A percentile compares a stretch with the other conserved stretches of the same genome.
phyloP scores from a whole-genome alignment of 805 yeast genomes.

The Starmerella floricola region DNA sequence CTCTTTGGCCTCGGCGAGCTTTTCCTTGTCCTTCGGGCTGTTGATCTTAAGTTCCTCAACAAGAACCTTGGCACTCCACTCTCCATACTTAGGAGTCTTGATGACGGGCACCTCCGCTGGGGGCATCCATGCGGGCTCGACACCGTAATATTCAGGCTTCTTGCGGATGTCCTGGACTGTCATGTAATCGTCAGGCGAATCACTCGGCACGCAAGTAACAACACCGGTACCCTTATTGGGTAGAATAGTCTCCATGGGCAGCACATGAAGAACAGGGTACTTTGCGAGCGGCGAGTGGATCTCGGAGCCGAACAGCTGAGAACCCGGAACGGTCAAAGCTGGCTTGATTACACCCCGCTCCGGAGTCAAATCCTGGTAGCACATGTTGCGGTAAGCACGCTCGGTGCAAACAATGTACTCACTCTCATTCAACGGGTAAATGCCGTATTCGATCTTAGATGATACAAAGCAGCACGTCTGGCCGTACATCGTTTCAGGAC shows the following conservation, averaged over 20 bases:
- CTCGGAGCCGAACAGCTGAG: constrained; percentile 68
- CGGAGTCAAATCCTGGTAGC: constrained; percentile 86
- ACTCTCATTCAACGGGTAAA: constrained; percentile 63
- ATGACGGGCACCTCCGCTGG: constrained; percentile 43
- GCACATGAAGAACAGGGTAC: constrained; percentile 57
- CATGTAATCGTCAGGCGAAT: constrained; percentile 93
- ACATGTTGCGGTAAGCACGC: constrained; percentile 96
- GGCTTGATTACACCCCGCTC: constrained; percentile 66
- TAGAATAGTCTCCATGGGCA: constrained; percentile 96
- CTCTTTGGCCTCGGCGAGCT: constrained; percentile 86
- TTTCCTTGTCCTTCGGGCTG: constrained; percentile 83
- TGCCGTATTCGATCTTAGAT: constrained; percentile 84
- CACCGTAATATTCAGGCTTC: constrained; percentile 82
- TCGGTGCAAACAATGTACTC: constrained; percentile 76
- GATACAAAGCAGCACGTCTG: constrained; percentile 97
- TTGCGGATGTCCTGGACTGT: constrained; percentile 72
- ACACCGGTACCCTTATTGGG: constrained; percentile 98
- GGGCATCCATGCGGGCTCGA: constrained; percentile 69
- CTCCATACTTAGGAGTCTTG: constrained; percentile 76
- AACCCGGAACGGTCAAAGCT: constrained; percentile 51
- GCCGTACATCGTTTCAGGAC: constrained; percentile 99
- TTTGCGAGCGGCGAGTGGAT: constrained; percentile 74
- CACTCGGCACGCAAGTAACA: constrained; percentile 97
- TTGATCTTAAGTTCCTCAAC: constrained; percentile 81
- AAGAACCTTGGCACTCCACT: constrained; percentile 69